Evolutionary conservation across 305 asterid species (phyloP), one percentile per base, ranked within the genome.

Genomic region (Withania somnifera): DNA sequence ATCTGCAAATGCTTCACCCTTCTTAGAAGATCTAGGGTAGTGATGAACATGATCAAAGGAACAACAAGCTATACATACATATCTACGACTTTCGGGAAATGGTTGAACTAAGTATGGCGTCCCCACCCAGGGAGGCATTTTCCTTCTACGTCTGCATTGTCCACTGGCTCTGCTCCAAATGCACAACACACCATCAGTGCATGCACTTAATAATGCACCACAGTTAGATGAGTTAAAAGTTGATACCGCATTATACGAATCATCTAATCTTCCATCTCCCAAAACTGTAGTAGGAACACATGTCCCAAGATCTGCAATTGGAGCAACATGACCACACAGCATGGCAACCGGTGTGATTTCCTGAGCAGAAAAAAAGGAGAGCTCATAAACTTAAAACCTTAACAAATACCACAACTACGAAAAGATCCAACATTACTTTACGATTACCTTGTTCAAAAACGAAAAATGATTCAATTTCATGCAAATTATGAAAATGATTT

Each of bases 111-210:
- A 87, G 84, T 85, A 88, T 22, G 99, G 99, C 66, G 86, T 91
- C 77, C 99, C 99, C 19, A 92, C 90, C 99, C 98, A 96, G 67
- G 98, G 97, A 82, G 99, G 99, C 89, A 96, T 88, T 89, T 93
- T 94, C 86, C 98, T 89, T 88, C 99, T 88, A 36, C 98, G 89
- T 83, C 92, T 91, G 87, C 99, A 96, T 82, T 91, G 95, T 82
- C 99, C 99, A 86, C 97, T 93, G 77, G 84, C 88, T 89, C 98
- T 88, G 85, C 91, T 93, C 99, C 99, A 96, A 83, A 94, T 87
- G 81, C 98, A 94, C 85, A 96, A 85, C 60, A 93, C 94, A 75
- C 99, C 98, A 87, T 93, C 98, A 86, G 86, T 89, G 88, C 97
- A 89, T 54, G 94, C 95, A 85, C 99, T 96, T 64, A 96, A 85